These are phyloP conservation scores for Aristolochia californica DNA, from an alignment of 164 flowering plant genomes.

Conservation along the genomic window DNA sequence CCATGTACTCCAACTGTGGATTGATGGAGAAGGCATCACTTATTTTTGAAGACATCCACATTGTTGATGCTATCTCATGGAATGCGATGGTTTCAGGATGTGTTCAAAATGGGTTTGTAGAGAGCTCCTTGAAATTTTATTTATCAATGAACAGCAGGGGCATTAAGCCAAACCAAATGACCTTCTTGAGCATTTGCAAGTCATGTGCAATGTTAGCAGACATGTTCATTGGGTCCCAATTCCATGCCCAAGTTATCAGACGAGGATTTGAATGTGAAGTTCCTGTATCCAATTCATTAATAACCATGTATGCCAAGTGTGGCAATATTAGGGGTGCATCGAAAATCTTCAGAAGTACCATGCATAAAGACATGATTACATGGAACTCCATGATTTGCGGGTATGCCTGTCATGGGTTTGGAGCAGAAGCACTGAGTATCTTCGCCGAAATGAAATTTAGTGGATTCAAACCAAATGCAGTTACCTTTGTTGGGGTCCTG, in stretches of 20 bases:
- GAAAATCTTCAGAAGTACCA: conserved; percentile 12
- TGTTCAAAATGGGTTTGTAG: conserved; percentile 18
- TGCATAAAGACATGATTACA: conserved; percentile 16
- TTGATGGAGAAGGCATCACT: conserved; percentile 17
- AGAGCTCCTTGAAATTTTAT: conserved; percentile 11
- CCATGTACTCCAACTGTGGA: conserved; percentile 21
- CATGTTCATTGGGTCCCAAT: conserved; percentile 13
- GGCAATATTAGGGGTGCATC: conserved; percentile 14
- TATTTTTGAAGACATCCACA: conserved; percentile 16
- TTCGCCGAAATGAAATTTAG: conserved; percentile 15
- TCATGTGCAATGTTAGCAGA: conserved; percentile 11
- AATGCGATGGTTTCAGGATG: conserved; percentile 21
- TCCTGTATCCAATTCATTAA: conserved; percentile 13
- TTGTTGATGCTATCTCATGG: conserved; percentile 19
- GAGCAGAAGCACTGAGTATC: conserved; percentile 17
- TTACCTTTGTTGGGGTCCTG: conserved; percentile 17
- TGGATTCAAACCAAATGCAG: conserved; percentile 13
- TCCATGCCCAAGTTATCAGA: conserved; percentile 19
- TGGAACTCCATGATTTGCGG: conserved; percentile 25
- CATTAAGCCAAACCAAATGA: conserved; percentile 16
- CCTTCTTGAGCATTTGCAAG: conserved; percentile 22
- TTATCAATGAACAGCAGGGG: conserved; percentile 11
- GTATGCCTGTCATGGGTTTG: conserved; percentile 21
- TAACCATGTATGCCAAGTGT: conserved; percentile 20
- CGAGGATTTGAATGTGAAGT: conserved; percentile 13